Conservation (phyloP, 768 basidiomycete species). For the Lyophyllum shimeji region DNA sequence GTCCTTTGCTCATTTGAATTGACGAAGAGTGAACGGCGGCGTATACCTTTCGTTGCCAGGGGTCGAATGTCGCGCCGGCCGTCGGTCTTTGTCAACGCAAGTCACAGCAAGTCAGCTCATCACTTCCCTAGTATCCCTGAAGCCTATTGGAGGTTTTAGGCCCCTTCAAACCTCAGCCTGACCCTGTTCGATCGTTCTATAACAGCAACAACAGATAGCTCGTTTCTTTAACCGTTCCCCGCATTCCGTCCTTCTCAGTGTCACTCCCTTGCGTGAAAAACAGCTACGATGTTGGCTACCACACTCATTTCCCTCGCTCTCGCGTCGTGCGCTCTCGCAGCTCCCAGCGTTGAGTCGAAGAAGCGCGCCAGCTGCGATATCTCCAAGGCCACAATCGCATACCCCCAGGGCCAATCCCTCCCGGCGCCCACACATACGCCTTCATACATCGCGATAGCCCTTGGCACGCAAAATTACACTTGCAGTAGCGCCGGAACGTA, state of each 20-base stretch:
- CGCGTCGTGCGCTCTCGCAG: conserved; percentile 17
- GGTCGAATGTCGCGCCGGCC: neutral
- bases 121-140: too few relatives aligned
- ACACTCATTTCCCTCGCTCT: conserved; percentile 23
- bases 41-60: neutral
- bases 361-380: conserved; percentile 21
- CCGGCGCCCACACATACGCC: conserved; percentile 32
- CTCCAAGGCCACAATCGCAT: conserved; percentile 23
- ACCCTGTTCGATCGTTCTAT: too few relatives aligned
- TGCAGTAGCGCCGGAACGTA: conserved; percentile 42
- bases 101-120: too few relatives aligned
- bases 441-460: conserved; percentile 42
- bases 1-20: neutral
- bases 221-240: too few relatives aligned
- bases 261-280: conserved; percentile 1
- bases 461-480: conserved; percentile 59
- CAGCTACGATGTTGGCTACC: conserved; percentile 22
- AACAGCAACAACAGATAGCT: too few relatives aligned
- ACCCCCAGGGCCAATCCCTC: conserved; percentile 29
- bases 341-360: conserved; percentile 2
- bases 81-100: neutral
- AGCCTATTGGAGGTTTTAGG: too few relatives aligned
- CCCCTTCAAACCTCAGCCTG: too few relatives aligned
- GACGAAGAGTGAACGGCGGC: neutral
- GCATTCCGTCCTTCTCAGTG: neutral